Percentiles rank a stretch among this genome's conserved stretches.
These are phyloP conservation scores for Chrysochromulina tobinii DNA, from an alignment of 78 protist species.

Conservation along the genomic window DNA sequence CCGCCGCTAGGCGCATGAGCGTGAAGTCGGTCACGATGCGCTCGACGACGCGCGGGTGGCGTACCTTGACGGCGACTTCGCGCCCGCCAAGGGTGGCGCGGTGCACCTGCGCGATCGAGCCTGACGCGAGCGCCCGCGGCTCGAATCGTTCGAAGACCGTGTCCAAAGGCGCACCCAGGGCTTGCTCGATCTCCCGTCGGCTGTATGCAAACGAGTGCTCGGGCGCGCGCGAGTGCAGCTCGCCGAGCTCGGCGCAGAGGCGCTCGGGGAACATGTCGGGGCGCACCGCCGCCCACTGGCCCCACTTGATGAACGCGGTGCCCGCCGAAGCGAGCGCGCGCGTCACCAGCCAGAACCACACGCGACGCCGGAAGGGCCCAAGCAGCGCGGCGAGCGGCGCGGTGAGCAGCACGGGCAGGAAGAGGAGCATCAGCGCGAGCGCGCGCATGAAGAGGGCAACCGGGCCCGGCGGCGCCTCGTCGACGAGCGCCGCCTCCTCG, in stretches of 20 bases:
- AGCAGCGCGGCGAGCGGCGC: background rate
- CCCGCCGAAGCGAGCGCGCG: conserved; percentile 31
- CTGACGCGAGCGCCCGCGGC: conserved; percentile 36
- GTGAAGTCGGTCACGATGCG: conserved; percentile 41
- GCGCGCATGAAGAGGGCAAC: background rate
- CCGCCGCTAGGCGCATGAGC: background rate
- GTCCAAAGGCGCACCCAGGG: background rate
- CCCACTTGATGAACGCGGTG: conserved; percentile 58
- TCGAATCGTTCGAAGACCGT: background rate
- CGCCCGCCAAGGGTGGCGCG: background rate
- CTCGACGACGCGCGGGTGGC: conserved; percentile 36
- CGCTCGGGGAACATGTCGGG: conserved; percentile 21
- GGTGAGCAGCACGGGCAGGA: background rate
- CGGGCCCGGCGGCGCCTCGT: background rate
- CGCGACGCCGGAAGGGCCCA: background rate
- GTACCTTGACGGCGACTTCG: conserved; percentile 44
- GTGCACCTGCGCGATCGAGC: conserved; percentile 59
- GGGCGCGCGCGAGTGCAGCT: background rate
- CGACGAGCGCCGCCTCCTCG: background rate
- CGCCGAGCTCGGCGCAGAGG: background rate
- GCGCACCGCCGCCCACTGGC: conserved; percentile 51
- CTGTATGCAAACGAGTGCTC: background rate
- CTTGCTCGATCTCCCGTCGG: background rate
- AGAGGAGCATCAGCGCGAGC: background rate
- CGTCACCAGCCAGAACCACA: background rate